These are phyloP conservation scores for Neoboletus subvelutipes DNA, from an alignment of 768 basidiomycete genomes.

Conservation along the genomic window DNA sequence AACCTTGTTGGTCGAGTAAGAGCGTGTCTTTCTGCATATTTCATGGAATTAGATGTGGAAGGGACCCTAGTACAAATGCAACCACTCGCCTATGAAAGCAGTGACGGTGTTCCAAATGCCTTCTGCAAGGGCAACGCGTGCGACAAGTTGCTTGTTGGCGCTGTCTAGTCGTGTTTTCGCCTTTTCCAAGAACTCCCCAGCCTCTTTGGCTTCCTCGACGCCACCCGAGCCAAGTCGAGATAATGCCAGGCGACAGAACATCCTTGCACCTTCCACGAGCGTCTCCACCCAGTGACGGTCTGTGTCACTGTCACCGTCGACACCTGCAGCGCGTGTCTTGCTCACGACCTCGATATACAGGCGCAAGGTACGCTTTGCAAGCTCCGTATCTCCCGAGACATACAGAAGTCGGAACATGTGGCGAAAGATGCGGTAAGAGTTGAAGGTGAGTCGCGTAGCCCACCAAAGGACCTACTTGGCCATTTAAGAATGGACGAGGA, in stretches of 20 bases:
- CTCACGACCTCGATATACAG: conserved; percentile 84
- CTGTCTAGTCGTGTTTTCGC: conserved; percentile 54
- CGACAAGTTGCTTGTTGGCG: conserved; percentile 52
- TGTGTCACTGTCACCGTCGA: conserved; percentile 54
- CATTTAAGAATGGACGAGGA: background rate
- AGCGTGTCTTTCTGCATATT: conserved; percentile 59
- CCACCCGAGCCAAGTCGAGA: conserved; percentile 38
- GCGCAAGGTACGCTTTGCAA: conserved; percentile 73
- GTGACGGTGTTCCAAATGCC: conserved; percentile 73
- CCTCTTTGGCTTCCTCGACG: conserved; percentile 62
- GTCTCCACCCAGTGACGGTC: conserved; percentile 76
- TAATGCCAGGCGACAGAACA: conserved; percentile 62
- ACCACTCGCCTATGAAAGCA: conserved; percentile 60
- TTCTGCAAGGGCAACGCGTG: conserved; percentile 62
- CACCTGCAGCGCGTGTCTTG: conserved; percentile 65
- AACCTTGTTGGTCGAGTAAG: conserved; percentile 60
- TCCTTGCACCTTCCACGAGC: conserved; percentile 71
- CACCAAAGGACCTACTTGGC: conserved; percentile 80
- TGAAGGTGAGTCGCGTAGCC: conserved; percentile 92
- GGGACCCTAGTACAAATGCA: background rate
- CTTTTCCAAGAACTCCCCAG: conserved; percentile 56
- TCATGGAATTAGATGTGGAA: background rate
- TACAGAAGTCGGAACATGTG: conserved; percentile 79
- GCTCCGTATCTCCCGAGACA: conserved; percentile 53
- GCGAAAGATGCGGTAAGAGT: conserved; percentile 80